Conservation (phyloP, 1,284 basidiomycete genomes). For the Naganishia sp. region DNA sequence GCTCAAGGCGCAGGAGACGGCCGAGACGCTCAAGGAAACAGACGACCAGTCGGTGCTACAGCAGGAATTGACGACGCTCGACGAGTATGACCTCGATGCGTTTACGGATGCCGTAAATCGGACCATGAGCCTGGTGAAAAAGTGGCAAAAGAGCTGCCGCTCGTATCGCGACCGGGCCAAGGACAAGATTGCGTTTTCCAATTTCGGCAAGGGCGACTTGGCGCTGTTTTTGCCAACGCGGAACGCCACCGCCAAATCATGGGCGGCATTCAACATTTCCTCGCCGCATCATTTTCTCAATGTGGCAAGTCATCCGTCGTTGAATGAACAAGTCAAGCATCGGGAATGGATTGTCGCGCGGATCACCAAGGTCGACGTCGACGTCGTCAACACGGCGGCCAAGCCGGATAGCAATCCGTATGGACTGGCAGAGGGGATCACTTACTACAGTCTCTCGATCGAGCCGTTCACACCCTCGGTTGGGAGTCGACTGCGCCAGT, state of each 20-base stretch:
- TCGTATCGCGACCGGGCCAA: constrained; percentile 87
- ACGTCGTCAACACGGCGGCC: constrained; percentile 75
- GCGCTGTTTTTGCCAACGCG: constrained; percentile 91
- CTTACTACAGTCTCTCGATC: constrained; percentile 89
- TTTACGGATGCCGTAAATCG: constrained; percentile 78
- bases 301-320: constrained; percentile 65
- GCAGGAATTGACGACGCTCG: constrained; percentile 42
- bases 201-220: constrained; percentile 88
- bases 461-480: constrained; percentile 75
- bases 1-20: neutral
- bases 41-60: constrained; percentile 32
- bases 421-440: constrained; percentile 79
- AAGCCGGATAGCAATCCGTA: constrained; percentile 35
- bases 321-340: constrained; percentile 80
- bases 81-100: constrained; percentile 75
- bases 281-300: constrained; percentile 97
- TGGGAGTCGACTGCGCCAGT: constrained; percentile 26
- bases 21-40: neutral
- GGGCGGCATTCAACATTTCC: constrained; percentile 97
- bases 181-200: constrained; percentile 90
- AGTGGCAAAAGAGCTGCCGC: constrained; percentile 95
- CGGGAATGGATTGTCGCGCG: constrained; percentile 93
- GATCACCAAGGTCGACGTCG: constrained; percentile 82
- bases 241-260: constrained; percentile 86
- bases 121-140: constrained; percentile 80